These are phyloP conservation scores for Apostasia shenzhenica DNA, from an alignment of 106 monocot species.

Conservation along the genomic window DNA sequence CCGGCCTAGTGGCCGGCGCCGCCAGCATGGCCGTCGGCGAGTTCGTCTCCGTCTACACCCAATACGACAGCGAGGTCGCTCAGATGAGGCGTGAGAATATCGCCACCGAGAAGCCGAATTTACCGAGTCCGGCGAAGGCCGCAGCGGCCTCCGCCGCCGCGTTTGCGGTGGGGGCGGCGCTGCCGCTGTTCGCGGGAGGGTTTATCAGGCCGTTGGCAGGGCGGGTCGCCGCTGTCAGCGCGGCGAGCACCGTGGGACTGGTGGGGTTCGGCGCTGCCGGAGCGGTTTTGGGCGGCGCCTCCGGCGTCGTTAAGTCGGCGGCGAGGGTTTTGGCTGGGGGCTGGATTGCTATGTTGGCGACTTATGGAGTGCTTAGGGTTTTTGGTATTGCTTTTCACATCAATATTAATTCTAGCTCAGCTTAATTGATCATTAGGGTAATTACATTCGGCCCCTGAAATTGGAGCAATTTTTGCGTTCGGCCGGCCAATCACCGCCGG, in stretches of 20 bases:
- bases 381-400: slow-evolving; percentile 29
- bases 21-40: slow-evolving; percentile 85
- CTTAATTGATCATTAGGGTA: not conserved
- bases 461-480: too few relatives aligned
- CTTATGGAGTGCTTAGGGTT: slow-evolving; percentile 37
- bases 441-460: too few relatives aligned
- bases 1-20: slow-evolving; percentile 63
- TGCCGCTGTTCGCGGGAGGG: slow-evolving; percentile 47
- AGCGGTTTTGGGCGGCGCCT: slow-evolving; percentile 36
- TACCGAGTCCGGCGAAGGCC: slow-evolving; percentile 38
- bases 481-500: too few relatives aligned
- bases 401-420: slow-evolving; percentile 9
- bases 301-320: slow-evolving; percentile 6
- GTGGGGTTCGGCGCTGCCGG: slow-evolving; percentile 42
- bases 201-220: slow-evolving; percentile 27
- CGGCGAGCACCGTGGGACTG: slow-evolving; percentile 30
- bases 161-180: slow-evolving; percentile 35
- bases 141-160: slow-evolving; percentile 45
- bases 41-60: slow-evolving; percentile 66
- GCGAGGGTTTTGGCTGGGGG: slow-evolving; percentile 48
- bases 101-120: not conserved
- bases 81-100: slow-evolving; percentile 6
- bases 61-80: slow-evolving; percentile 53
- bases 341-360: slow-evolving; percentile 49
- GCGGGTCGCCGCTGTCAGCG: slow-evolving; percentile 37